Evolutionary conservation across 371 early-diverging fungal genomes (phyloP).

Genomic region (Haplosporangium sp.): DNA sequence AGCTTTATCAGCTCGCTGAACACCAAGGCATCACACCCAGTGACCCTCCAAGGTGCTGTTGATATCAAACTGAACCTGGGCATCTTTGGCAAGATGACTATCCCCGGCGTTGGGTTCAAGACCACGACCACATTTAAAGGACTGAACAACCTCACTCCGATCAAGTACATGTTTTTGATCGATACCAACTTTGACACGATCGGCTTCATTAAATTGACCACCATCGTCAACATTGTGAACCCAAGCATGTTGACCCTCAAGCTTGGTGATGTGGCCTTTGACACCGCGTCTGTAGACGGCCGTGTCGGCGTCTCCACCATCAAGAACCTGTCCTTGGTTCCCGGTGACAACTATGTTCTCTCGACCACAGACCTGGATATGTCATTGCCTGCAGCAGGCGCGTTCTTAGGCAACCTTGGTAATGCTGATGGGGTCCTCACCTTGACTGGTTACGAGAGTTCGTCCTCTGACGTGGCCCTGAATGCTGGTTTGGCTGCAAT

Average conservation of each 20-base stretch:
- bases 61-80: slow-evolving; percentile 49
- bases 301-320: slow-evolving; percentile 34
- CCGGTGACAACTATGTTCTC: slow-evolving; percentile 39
- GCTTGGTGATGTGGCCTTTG: slow-evolving; percentile 36
- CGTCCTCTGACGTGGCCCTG: slow-evolving; percentile 28
- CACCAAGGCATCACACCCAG: slow-evolving; percentile 18
- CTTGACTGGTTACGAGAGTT: slow-evolving; percentile 21
- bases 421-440: slow-evolving; percentile 9
- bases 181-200: slow-evolving; percentile 10
- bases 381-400: slow-evolving; percentile 3
- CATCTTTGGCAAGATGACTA: slow-evolving; percentile 33
- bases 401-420: slow-evolving; percentile 12
- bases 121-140: slow-evolving; percentile 26
- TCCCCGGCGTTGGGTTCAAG: slow-evolving; percentile 47
- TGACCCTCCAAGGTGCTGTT: slow-evolving; percentile 41
- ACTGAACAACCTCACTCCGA: slow-evolving; percentile 25
- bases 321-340: slow-evolving; percentile 23
- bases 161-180: slow-evolving; percentile 24
- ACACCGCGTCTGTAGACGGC: slow-evolving; percentile 15
- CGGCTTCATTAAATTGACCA: slow-evolving; percentile 12
- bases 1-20: slow-evolving; percentile 31
- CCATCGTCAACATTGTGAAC: slow-evolving; percentile 44
- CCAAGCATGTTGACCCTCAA: slow-evolving; percentile 33
- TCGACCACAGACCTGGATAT: slow-evolving; percentile 29
- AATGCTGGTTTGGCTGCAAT: slow-evolving; percentile 35